These are phyloP conservation scores for Trichoderma asperelloides DNA, from an alignment of 495 filamentous ascomycete species.

Conservation along the genomic window DNA sequence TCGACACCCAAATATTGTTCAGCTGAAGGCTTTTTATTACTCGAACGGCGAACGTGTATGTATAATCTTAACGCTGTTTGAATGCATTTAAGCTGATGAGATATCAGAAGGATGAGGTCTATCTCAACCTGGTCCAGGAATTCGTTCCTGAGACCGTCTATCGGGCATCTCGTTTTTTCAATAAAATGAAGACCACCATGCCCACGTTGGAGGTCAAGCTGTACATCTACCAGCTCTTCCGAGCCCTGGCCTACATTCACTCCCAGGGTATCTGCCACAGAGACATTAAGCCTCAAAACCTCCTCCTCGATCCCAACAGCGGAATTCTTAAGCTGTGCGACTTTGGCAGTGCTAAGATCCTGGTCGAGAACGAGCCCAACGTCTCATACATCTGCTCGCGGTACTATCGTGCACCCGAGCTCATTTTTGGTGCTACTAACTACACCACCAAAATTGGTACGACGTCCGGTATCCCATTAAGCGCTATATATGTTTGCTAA, in stretches of 20 bases:
- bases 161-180: slow-evolving; percentile 96
- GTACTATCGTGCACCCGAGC: slow-evolving; percentile 95
- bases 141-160: slow-evolving; percentile 99
- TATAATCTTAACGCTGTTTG: slow-evolving; percentile 10
- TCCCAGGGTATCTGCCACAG: slow-evolving; percentile 98
- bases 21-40: slow-evolving; percentile 98
- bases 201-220: slow-evolving; percentile 97
- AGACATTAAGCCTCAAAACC: slow-evolving; percentile 98
- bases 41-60: slow-evolving; percentile 95
- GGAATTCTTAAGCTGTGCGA: slow-evolving; percentile 97
- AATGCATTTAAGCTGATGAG: slow-evolving; percentile 1
- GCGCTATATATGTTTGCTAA: slow-evolving; percentile 10
- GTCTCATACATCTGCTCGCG: slow-evolving; percentile 99
- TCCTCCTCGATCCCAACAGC: slow-evolving; percentile 80
- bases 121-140: slow-evolving; percentile 95
- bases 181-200: slow-evolving; percentile 99
- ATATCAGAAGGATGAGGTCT: slow-evolving; percentile 93
- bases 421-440: slow-evolving; percentile 98
- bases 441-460: slow-evolving; percentile 99
- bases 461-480: slow-evolving; percentile 16
- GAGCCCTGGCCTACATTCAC: slow-evolving; percentile 96
- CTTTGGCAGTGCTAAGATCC: slow-evolving; percentile 97
- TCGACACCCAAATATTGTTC: slow-evolving; percentile 95
- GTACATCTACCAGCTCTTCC: slow-evolving; percentile 99
- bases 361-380: slow-evolving; percentile 98